Percentiles rank a stretch among this genome's conserved stretches.
phyloP scores from a whole-genome alignment of 192 early-diverging fungal genomes.

The Piromyces finnis region DNA sequence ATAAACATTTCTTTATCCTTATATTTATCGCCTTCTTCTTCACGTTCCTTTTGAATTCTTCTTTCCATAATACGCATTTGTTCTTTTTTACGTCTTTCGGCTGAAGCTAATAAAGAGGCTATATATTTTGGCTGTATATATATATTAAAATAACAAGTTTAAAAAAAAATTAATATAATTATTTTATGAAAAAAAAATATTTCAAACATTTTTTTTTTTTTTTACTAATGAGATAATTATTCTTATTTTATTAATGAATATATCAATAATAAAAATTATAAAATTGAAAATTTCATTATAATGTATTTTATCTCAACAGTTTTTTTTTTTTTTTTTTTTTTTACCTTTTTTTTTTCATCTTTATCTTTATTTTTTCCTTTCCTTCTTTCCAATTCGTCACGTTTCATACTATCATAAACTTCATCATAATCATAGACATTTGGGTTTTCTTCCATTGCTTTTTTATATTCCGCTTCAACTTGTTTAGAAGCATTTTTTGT shows the following conservation, averaged over 20 bases:
- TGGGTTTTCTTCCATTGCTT: conserved; percentile 50
- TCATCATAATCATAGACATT: conserved; percentile 62
- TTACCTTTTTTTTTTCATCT: conserved; percentile 16
- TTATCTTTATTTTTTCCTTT: conserved; percentile 24
- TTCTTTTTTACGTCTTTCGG: conserved; percentile 50
- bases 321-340: too few relatives aligned
- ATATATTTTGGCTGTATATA: conserved; percentile 47
- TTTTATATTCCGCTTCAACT: conserved; percentile 13
- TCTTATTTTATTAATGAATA: too few relatives aligned
- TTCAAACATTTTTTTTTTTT: too few relatives aligned
- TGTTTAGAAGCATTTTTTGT: background rate
- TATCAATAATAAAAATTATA: too few relatives aligned
- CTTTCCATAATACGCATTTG: conserved; percentile 44
- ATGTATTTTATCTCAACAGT: too few relatives aligned
- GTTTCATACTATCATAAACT: conserved; percentile 52
- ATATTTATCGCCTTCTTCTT: conserved; percentile 50
- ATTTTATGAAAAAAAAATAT: too few relatives aligned
- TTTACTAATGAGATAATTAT: too few relatives aligned
- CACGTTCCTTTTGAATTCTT: conserved; percentile 50
- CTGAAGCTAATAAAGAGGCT: conserved; percentile 29
- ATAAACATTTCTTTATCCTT: conserved; percentile 64
- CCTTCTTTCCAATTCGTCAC: conserved; percentile 27
- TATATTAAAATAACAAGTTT: background rate
- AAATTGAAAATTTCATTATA: too few relatives aligned
- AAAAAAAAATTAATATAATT: too few relatives aligned